Evolutionary conservation across 495 filamentous ascomycete genomes (phyloP).

Genomic region (Podospora appendiculata): DNA sequence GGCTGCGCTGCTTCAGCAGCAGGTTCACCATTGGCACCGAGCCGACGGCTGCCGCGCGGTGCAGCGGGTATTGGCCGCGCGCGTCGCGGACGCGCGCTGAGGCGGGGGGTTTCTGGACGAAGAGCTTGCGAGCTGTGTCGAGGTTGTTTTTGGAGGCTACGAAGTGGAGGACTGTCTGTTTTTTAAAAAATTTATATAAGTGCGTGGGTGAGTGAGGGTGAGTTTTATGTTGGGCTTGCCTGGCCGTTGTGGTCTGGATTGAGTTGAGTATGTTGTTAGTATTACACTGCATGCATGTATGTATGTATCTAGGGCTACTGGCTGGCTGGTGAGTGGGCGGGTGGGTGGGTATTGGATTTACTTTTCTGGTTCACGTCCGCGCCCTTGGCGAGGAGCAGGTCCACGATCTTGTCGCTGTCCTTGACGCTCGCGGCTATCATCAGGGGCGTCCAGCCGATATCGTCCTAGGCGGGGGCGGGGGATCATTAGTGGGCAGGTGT

Average conservation of each 20-base stretch:
- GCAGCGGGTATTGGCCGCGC: constrained; percentile 76
- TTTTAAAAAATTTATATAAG: neutral
- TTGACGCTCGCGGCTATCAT: constrained; percentile 87
- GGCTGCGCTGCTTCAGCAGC: constrained; percentile 70
- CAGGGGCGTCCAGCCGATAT: constrained; percentile 84
- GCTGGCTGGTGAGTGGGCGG: too few relatives aligned
- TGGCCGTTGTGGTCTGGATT: constrained; percentile 11
- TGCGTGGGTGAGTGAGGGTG: neutral
- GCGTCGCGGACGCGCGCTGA: constrained; percentile 80
- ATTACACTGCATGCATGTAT: too few relatives aligned
- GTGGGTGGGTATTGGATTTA: constrained; percentile 16
- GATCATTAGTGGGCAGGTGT: too few relatives aligned
- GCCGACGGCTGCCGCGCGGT: constrained; percentile 86
- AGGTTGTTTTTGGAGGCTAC: constrained; percentile 82
- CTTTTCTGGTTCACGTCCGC: constrained; percentile 81
- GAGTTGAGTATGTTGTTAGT: neutral
- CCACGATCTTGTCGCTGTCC: constrained; percentile 59
- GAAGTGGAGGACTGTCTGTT: constrained; percentile 83
- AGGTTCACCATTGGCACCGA: constrained; percentile 77
- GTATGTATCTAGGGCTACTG: too few relatives aligned
- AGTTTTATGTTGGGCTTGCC: constrained; percentile 4
- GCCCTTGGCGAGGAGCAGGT: constrained; percentile 69
- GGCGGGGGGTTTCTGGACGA: constrained; percentile 60
- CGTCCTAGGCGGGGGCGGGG: too few relatives aligned
- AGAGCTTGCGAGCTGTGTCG: constrained; percentile 67